Evolutionary conservation across 768 basidiomycete genomes (phyloP).

Genomic region (Nevesoporus exiguus): DNA sequence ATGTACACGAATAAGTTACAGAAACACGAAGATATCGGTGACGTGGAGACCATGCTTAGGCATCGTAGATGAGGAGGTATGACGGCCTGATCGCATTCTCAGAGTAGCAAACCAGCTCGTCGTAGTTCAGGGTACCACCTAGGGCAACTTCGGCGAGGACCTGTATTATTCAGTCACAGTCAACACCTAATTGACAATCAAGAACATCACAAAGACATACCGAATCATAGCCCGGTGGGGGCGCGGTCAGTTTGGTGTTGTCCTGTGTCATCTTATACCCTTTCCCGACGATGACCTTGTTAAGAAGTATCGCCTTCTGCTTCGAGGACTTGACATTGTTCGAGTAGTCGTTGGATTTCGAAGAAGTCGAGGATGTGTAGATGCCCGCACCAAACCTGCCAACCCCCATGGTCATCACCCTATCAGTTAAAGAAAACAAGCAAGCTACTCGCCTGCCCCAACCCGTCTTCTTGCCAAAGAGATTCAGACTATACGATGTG

Average conservation of each 20-base stretch:
- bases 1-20: constrained; percentile 8
- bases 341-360: constrained; percentile 75
- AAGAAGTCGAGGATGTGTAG: constrained; percentile 77
- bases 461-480: constrained; percentile 67
- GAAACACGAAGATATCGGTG: not conserved
- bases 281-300: constrained; percentile 70
- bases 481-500: constrained; percentile 59
- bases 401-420: constrained; percentile 2
- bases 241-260: constrained; percentile 49
- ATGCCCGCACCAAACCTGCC: constrained; percentile 65
- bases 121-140: constrained; percentile 64
- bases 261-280: constrained; percentile 64
- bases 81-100: constrained; percentile 73
- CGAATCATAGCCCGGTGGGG: constrained; percentile 65
- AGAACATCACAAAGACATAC: constrained; percentile 35
- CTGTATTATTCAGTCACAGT: constrained; percentile 30
- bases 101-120: constrained; percentile 66
- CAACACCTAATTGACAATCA: not conserved
- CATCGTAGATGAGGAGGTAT: constrained; percentile 67
- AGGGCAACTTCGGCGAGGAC: constrained; percentile 57
- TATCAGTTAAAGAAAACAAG: not conserved
- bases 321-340: constrained; percentile 51
- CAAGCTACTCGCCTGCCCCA: constrained; percentile 63
- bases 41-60: constrained; percentile 13
- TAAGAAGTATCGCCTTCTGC: constrained; percentile 65